Evolutionary conservation across 495 filamentous ascomycete species (phyloP), one percentile per base, ranked within the genome.

Genomic region (Penicillium samsonianum): DNA sequence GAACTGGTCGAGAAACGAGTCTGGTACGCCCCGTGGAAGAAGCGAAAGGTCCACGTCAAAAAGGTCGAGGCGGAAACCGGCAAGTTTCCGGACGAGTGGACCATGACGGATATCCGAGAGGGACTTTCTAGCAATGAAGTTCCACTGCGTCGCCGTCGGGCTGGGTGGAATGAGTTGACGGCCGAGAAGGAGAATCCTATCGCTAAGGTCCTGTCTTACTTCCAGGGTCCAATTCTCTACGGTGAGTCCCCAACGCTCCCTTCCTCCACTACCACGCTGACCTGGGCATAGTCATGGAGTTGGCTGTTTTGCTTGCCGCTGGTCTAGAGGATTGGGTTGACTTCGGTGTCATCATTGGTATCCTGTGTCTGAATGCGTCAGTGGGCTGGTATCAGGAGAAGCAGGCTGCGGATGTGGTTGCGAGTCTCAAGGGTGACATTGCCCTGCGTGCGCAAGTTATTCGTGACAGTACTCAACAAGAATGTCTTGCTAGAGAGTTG

Each of bases 381-480:
- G 88, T 91, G 59, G 88, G 88, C 62, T 92, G 88, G 83, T 92
- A 91, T 65, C 88, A 92, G 65, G 89, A 92, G 69, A 91, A 90
- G 68, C 87, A 90, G 70, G 89, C 89, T 37, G 88, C 87, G 25
- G 89, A 92, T 74, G 87, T 92, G 46, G 89, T 92, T 59, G 87
- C 88, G 11, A 85, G 81, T 67, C 77, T 92, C 12, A 91, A 90
- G 66, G 89, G 88, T 63, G 88, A 91, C 61, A 92, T 92, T 69
- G 88, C 89, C 50, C 84, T 92, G 84, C 84, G 82, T 62, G 84
- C 87, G 2, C 76, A 75, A 53, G 86, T 88, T 35, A 70, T 91
- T 50, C 87, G 89, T 55, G 79, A 90, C 63, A 83, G 84, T 9
- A 65, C 75, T 33, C 82, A 90, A 60, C 74, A 85, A 46, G 82